Percentiles rank a stretch among this genome's conserved stretches.
These are phyloP conservation scores for Ogataea pignaliae DNA, from an alignment of 805 yeast species.

Conservation along the genomic window DNA sequence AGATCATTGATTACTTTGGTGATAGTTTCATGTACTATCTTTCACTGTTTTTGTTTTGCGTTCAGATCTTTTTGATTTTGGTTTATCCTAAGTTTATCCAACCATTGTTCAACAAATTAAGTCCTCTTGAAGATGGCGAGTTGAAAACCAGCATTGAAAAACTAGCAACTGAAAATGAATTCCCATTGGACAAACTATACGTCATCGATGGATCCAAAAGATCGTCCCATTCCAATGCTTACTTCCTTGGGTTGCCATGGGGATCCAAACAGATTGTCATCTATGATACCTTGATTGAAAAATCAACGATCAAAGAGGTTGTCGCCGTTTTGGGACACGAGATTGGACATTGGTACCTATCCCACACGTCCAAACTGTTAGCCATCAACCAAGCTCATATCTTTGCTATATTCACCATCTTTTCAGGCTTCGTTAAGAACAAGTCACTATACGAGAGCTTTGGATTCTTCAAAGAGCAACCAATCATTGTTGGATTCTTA, in stretches of 20 bases:
- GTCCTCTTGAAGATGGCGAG: slow-evolving; percentile 88
- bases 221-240: slow-evolving; percentile 95
- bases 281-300: slow-evolving; percentile 84
- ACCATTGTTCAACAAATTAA: slow-evolving; percentile 88
- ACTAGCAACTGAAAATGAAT: slow-evolving; percentile 67
- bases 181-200: slow-evolving; percentile 81
- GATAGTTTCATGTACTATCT: slow-evolving; percentile 77
- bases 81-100: slow-evolving; percentile 81
- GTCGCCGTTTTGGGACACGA: slow-evolving; percentile 98
- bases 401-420: slow-evolving; percentile 61
- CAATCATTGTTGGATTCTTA: slow-evolving; percentile 76
- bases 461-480: slow-evolving; percentile 66
- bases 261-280: slow-evolving; percentile 87
- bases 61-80: slow-evolving; percentile 72
- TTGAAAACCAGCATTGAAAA: slow-evolving; percentile 76
- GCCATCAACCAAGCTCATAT: slow-evolving; percentile 59
- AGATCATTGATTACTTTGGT: slow-evolving; percentile 76
- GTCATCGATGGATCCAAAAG: slow-evolving; percentile 97
- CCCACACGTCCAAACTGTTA: slow-evolving; percentile 79
- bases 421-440: slow-evolving; percentile 78
- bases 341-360: slow-evolving; percentile 95
- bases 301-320: slow-evolving; percentile 71
- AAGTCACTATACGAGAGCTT: slow-evolving; percentile 71
- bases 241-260: slow-evolving; percentile 95
- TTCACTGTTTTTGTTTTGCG: slow-evolving; percentile 62